A percentile compares a stretch with the other conserved stretches of the same genome.
Evolutionary conservation across 208 protist genomes (phyloP).

Genomic region (Naegleria fowleri): DNA sequence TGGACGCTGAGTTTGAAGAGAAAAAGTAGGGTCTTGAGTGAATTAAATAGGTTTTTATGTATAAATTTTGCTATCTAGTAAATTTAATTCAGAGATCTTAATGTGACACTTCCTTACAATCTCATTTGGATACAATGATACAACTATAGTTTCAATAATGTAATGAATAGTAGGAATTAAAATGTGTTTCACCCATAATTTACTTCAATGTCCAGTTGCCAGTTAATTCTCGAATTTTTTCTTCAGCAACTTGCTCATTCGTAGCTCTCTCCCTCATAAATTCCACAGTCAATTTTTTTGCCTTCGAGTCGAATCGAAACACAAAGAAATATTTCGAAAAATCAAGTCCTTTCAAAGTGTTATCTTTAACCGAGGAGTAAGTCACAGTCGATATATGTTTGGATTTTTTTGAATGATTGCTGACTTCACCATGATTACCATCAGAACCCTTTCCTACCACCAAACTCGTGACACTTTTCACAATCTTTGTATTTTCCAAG

Average conservation of each 20-base stretch:
- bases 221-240: too few relatives aligned
- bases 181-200: too few relatives aligned
- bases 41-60: too few relatives aligned
- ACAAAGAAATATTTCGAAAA: neutral
- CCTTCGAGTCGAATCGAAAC: neutral
- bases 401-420: neutral
- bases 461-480: neutral
- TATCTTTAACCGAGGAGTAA: neutral
- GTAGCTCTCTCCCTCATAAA: neutral
- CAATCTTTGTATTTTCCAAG: neutral
- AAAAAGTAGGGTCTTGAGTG: neutral
- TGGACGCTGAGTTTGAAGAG: neutral
- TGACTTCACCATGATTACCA: too few relatives aligned
- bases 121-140: too few relatives aligned
- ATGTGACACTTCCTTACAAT: too few relatives aligned
- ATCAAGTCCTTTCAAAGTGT: neutral
- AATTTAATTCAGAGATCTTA: too few relatives aligned
- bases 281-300: neutral
- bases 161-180: too few relatives aligned
- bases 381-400: neutral
- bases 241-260: neutral
- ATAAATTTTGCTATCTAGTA: too few relatives aligned
- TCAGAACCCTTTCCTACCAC: neutral
- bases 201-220: too few relatives aligned
- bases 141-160: too few relatives aligned